These are phyloP conservation scores for Pelargonium nanum DNA, from an alignment of 345 rosid species.

Conservation along the genomic window DNA sequence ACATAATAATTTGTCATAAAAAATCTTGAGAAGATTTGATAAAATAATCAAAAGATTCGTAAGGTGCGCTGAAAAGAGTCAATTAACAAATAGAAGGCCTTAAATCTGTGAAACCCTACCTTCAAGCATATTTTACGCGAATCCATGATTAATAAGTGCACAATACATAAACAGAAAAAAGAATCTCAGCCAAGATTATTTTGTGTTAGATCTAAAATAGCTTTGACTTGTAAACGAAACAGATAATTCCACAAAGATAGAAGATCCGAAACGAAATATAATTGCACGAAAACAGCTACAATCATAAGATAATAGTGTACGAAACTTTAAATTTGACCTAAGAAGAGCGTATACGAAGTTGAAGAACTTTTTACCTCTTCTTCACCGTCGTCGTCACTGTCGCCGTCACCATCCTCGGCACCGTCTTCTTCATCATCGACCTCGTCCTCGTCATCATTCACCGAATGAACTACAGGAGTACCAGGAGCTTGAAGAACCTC, in stretches of 20 bases:
- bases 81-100: no score
- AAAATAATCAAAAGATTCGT: no score
- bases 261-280: not conserved
- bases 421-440: slow-evolving; percentile 2
- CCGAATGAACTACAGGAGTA: no score
- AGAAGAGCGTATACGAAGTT: not conserved
- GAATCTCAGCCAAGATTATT: no score
- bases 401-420: slow-evolving; percentile 11
- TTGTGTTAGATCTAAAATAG: no score
- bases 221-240: no score
- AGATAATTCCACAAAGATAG: no score
- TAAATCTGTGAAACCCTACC: no score
- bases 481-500: no score
- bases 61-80: not conserved
- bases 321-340: not conserved
- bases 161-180: not conserved
- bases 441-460: not conserved
- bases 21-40: not conserved
- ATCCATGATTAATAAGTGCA: no score
- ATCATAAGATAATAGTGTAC: not conserved
- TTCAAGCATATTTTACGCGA: no score
- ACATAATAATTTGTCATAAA: no score
- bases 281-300: not conserved
- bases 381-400: slow-evolving; percentile 12
- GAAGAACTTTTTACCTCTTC: slow-evolving; percentile 10